Conservation (phyloP, 1,284 basidiomycete genomes). For the Pseudozyma tsukubaensis region DNA sequence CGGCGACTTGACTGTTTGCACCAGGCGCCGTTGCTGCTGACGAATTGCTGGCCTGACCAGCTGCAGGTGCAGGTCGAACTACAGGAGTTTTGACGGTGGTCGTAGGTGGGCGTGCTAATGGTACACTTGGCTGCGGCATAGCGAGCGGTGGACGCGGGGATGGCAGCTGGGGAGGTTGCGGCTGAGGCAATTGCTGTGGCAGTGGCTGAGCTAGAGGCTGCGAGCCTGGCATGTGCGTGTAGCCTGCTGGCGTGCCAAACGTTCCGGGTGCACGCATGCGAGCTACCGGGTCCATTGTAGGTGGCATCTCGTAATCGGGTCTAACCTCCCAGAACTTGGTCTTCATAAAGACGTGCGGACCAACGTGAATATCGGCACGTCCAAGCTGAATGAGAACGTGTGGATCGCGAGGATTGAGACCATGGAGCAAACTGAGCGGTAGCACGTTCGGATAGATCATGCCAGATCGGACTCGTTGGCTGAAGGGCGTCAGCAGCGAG, state of each 20-base stretch:
- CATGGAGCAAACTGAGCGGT: conserved; percentile 51
- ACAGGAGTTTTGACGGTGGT: conserved; percentile 7
- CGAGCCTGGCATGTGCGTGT: conserved; percentile 12
- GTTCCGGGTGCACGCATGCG: conserved; percentile 26
- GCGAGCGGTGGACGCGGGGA: conserved; percentile 24
- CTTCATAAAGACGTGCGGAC: conserved; percentile 60
- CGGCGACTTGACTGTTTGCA: background rate
- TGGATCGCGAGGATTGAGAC: conserved; percentile 56
- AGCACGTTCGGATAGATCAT: conserved; percentile 56
- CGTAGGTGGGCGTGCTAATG: conserved; percentile 21
- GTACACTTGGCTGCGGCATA: conserved; percentile 23
- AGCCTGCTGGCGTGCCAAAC: conserved; percentile 15
- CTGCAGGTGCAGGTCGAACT: conserved; percentile 19
- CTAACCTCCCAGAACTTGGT: conserved; percentile 64
- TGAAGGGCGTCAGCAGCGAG: conserved; percentile 61
- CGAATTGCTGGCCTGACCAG: conserved; percentile 3
- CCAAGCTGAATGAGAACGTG: conserved; percentile 60
- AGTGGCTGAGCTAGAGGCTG: conserved; percentile 24
- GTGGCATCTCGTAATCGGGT: conserved; percentile 47
- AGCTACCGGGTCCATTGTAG: conserved; percentile 17
- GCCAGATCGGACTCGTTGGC: conserved; percentile 54
- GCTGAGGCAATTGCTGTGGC: conserved; percentile 27
- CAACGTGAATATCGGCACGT: conserved; percentile 59
- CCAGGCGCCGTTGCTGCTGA: conserved; percentile 1
- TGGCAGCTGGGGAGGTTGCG: conserved; percentile 30